Base-by-base conservation (phyloP, 73 alveolate species). In the Paramecium pentaurelia region DNA sequence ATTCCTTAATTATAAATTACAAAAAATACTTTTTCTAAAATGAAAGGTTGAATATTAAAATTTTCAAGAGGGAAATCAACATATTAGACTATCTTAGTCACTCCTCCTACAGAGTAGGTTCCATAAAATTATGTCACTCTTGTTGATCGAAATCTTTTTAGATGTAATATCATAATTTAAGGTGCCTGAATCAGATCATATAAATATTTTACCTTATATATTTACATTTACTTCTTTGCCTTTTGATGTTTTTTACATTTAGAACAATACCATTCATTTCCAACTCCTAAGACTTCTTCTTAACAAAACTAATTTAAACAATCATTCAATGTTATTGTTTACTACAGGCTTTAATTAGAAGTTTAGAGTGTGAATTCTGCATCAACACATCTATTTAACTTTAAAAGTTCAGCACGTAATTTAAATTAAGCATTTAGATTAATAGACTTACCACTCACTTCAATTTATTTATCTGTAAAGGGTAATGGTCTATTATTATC, bases 231-330 rank as follows among this genome's bases (percentile, higher is more conserved):
- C 94, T 97, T 97, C 60, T 85, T 92, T 16, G 98, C 97, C 42
- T 94, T 95, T 60, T 95, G 86, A 60, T 95, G 96, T 85, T 97
- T 93, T 86, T 97, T 96, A 88, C 99, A 97, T 73, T 94, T 93
- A 16, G 87, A 83, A 92, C 99, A 97, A 92, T 85, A 97, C 99
- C 99, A 97, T 92, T 95, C 94, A 97, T 97, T 96, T 6, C 93
- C 96, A 42, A 92, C 96, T 37, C 95, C 97, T 36, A 95, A 93
- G 30, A 89, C 71, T 77, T 97, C 99, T 71, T 95, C 98, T 83
- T 88, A 64, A 14, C 86, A 86, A 49, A 75, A 73, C 6, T 58
- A 25, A 25, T 71, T 86, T 58, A 58, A 54, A 47, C 94, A 89
- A 25, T 89, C 94, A 71, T 44, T 60, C 22, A 89, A 14, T 6